Evolutionary conservation across 352 stramenopile genomes (phyloP).

Genomic region (Phytophthora multivora): DNA sequence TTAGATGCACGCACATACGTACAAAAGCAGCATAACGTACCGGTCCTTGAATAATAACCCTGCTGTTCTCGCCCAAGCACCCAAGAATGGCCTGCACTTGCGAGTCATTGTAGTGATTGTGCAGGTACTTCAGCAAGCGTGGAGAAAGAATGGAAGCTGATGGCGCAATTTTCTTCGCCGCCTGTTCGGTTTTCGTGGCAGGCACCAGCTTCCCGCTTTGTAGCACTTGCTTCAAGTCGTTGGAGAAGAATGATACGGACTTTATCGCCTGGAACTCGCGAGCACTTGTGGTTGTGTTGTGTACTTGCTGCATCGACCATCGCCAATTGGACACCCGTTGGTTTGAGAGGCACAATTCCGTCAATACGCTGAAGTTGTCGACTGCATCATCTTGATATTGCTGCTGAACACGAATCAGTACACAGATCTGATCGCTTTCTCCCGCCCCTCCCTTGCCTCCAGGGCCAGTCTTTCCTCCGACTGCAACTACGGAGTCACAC

Average conservation of each 20-base stretch:
- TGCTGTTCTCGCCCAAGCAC: constrained; percentile 61
- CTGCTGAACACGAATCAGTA: constrained; percentile 54
- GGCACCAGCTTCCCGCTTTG: constrained; percentile 41
- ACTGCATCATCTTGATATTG: constrained; percentile 24
- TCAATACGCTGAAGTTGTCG: constrained; percentile 52
- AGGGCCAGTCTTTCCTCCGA: constrained; percentile 26
- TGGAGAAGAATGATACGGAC: constrained; percentile 56
- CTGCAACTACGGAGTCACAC: constrained; percentile 68
- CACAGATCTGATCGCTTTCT: constrained; percentile 60
- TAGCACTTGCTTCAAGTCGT: constrained; percentile 58
- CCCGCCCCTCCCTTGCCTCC: constrained; percentile 16
- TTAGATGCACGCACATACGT: constrained; percentile 4
- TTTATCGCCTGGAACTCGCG: constrained; percentile 85
- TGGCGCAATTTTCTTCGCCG: constrained; percentile 2
- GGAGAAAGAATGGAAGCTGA: constrained; percentile 40
- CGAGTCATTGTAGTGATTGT: constrained; percentile 72
- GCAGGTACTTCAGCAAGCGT: constrained; percentile 50
- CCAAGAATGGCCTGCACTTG: constrained; percentile 76
- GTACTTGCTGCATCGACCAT: constrained; percentile 69
- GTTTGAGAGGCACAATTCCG: constrained; percentile 76
- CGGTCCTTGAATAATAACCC: constrained; percentile 84
- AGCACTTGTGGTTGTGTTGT: constrained; percentile 77
- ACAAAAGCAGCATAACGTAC: constrained; percentile 34
- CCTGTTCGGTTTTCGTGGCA: constrained; percentile 10
- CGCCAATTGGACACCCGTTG: constrained; percentile 55